These are phyloP conservation scores for Fusarium scirpi DNA, from an alignment of 2,329 filamentous ascomycete genomes.

Conservation along the genomic window DNA sequence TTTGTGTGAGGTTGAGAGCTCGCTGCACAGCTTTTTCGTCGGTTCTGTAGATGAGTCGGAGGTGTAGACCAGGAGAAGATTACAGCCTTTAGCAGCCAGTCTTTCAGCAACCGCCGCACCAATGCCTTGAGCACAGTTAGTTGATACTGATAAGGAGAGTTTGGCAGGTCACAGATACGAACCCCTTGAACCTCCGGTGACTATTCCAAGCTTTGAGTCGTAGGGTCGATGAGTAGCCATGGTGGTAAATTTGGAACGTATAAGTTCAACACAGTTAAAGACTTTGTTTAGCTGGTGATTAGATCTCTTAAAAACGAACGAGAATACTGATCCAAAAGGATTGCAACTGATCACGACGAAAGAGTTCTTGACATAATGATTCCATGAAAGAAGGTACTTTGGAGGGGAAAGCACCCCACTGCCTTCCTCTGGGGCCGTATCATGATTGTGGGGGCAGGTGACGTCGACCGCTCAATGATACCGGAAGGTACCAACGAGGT, in stretches of 20 bases:
- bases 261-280: background rate
- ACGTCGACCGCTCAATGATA: constrained; percentile 25
- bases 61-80: constrained; percentile 70
- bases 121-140: constrained; percentile 60
- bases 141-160: background rate
- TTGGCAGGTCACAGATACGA: background rate
- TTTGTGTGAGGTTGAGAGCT: constrained; percentile 60
- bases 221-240: constrained; percentile 47
- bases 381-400: background rate
- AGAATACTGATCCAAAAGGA: background rate
- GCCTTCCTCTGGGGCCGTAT: background rate
- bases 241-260: background rate
- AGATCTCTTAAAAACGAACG: background rate
- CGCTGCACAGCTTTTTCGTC: constrained; percentile 60
- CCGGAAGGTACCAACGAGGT: background rate
- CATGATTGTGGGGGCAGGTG: constrained; percentile 35
- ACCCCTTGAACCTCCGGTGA: constrained; percentile 53
- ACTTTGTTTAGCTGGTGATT: background rate
- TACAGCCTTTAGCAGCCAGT: constrained; percentile 70
- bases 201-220: constrained; percentile 51
- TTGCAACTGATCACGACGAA: constrained; percentile 5
- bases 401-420: constrained; percentile 11
- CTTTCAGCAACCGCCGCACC: constrained; percentile 69
- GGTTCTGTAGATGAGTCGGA: constrained; percentile 64
- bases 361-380: background rate